Evolutionary conservation across 2,329 filamentous ascomycete genomes (phyloP).

Genomic region (Colletotrichum cuscutae): DNA sequence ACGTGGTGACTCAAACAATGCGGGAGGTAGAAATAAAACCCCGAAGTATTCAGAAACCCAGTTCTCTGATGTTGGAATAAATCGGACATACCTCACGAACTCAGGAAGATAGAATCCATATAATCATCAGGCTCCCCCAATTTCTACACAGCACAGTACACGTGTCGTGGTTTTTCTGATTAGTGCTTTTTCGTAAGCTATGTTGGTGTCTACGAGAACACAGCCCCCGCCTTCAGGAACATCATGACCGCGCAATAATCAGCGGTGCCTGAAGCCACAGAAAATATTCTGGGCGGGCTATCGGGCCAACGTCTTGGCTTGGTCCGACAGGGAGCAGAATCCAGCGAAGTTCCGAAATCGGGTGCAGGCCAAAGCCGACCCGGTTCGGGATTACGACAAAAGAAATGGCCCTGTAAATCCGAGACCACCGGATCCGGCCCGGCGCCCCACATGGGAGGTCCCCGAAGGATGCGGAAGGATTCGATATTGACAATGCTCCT

Average conservation of each 20-base stretch:
- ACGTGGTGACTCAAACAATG: too few relatives aligned
- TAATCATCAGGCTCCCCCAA: not conserved
- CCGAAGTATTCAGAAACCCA: too few relatives aligned
- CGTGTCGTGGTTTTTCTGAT: not conserved
- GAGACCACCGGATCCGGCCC: not conserved
- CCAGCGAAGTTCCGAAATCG: too few relatives aligned
- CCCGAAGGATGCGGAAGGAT: not conserved
- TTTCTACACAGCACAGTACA: not conserved
- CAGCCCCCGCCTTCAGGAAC: not conserved
- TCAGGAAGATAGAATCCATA: not conserved
- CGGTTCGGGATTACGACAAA: not conserved
- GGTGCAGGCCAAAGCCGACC: not conserved
- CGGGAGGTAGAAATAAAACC: not conserved
- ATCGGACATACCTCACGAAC: not conserved
- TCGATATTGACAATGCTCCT: not conserved
- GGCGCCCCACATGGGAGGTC: not conserved
- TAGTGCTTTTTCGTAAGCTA: not conserved
- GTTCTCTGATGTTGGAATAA: not conserved
- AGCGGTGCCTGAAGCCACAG: not conserved
- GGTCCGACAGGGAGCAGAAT: not conserved
- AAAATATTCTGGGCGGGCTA: not conserved
- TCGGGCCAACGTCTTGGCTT: not conserved
- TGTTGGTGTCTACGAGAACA: not conserved
- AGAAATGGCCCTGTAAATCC: not conserved
- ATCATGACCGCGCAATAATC: not conserved